These are phyloP conservation scores for Chaetomium sp. DNA, from an alignment of 2,329 filamentous ascomycete genomes.

Conservation along the genomic window DNA sequence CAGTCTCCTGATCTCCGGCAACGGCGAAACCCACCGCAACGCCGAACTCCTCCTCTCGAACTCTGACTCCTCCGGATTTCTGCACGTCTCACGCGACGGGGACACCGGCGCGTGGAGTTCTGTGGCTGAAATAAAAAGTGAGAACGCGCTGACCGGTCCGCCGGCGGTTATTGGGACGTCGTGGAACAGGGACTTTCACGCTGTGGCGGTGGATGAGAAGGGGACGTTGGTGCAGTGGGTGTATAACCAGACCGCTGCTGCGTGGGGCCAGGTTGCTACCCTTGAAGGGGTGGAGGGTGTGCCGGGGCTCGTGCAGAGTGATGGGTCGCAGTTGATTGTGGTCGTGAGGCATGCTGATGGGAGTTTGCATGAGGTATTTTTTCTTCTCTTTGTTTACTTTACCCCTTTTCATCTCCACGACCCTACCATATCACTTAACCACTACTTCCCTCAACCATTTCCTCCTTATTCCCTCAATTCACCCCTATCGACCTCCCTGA, in stretches of 20 bases:
- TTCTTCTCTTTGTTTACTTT: no score
- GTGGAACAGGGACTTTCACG: conserved; percentile 18
- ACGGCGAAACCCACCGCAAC: conserved; percentile 18
- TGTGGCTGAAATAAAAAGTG: background rate
- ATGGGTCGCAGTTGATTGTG: conserved; percentile 14
- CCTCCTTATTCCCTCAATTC: no score
- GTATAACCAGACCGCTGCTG: conserved; percentile 8
- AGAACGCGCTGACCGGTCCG: conserved; percentile 6
- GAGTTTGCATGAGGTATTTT: conserved; percentile 16
- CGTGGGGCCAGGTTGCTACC: conserved; percentile 8
- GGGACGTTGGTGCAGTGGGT: conserved; percentile 13
- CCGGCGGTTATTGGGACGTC: conserved; percentile 19
- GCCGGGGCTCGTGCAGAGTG: conserved; percentile 15
- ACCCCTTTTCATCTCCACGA: background rate
- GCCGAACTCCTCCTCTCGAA: conserved; percentile 15
- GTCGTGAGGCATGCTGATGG: conserved; percentile 19
- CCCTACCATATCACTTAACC: background rate
- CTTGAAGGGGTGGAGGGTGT: conserved; percentile 14
- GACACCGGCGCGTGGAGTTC: conserved; percentile 8
- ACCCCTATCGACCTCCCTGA: no score
- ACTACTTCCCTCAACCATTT: background rate
- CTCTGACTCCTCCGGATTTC: background rate
- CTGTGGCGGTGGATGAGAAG: conserved; percentile 3
- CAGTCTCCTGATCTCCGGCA: conserved; percentile 19
- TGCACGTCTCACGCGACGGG: conserved; percentile 14